Evolutionary conservation across 768 basidiomycete species (phyloP), one percentile per base, ranked within the genome.

Genomic region (Leucocoprinus birnbaumii): DNA sequence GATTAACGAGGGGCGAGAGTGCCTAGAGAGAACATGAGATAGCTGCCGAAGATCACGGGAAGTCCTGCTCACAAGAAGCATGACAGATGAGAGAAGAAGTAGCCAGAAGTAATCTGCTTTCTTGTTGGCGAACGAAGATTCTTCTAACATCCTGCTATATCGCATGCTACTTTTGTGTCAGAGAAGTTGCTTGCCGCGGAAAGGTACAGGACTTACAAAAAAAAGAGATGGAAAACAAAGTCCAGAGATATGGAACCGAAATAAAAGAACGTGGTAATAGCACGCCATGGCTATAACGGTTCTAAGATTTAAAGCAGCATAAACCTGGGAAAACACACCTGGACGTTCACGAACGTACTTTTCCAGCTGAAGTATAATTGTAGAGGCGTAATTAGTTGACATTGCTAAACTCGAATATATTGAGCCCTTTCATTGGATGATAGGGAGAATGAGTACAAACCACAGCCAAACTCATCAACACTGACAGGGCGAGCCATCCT

Each of bases 81-180:
- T 86, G 25, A 82, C 55, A 0, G 92, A 83, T 14, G 92, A 95
- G 51, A 91, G 80, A 46, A 94, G 73, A 24, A 99, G 81, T 9
- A 98, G 78, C 93, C 94, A 98, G 65, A 96, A 88, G 70, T 97
- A 99, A 67, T 98, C 96, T 19, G 95, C 96, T 68, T 80, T 87
- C 51, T 80, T 81, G 61, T 94, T 94, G 38, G 91, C 86, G 67
- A 96, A 99, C 2, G 93, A 93, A 13, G 93, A 95, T 70, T 98
- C 95, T 71, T 99, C 97, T 2, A 99, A 75, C 87, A 98, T 91
- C 43, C 95, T 81, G 60, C 93, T 94, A 66, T 98, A 98, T 50
- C 97, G 79, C 94, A 98, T 96, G 68, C 95, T 97, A 65, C 24
- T 24, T n/a, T 22, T 24, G 16, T 43, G 21, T 58, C 8, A 53